phyloP scores from a whole-genome alignment of 2,329 filamentous ascomycete genomes.

The Fusarium anthophilum region DNA sequence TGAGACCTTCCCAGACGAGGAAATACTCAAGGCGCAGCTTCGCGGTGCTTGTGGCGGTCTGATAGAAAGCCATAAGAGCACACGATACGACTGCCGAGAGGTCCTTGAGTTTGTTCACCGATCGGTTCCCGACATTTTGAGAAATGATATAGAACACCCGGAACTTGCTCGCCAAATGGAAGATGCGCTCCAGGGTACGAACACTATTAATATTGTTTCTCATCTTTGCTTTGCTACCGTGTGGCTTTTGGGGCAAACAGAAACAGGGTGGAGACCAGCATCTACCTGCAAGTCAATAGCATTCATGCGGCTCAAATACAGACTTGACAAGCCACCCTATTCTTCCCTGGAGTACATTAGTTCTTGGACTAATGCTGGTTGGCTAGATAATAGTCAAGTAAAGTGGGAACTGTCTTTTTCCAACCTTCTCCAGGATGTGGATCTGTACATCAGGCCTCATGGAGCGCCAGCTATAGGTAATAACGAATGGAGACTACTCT shows the following conservation, averaged over 20 bases:
- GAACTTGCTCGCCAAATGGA: neutral
- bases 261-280: rapidly evolving
- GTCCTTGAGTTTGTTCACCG: neutral
- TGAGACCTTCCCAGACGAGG: rapidly evolving
- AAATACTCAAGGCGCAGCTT: neutral
- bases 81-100: rapidly evolving
- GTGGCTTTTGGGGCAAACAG: rapidly evolving
- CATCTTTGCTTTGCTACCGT: neutral
- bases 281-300: neutral
- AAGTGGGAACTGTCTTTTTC: rapidly evolving
- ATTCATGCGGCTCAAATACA: rapidly evolving
- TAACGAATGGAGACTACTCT: neutral
- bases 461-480: neutral
- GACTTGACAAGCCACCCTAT: neutral
- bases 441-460: neutral
- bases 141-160: rapidly evolving
- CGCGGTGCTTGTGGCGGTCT: neutral
- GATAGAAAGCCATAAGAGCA: neutral
- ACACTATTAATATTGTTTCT: neutral
- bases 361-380: neutral
- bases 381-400: neutral
- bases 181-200: rapidly evolving
- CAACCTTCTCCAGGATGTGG: rapidly evolving
- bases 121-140: neutral
- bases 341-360: neutral